Evolutionary conservation across 148 eudicot species (phyloP), one percentile per base, ranked within the genome.

Genomic region (Vaccinium darrowii): DNA sequence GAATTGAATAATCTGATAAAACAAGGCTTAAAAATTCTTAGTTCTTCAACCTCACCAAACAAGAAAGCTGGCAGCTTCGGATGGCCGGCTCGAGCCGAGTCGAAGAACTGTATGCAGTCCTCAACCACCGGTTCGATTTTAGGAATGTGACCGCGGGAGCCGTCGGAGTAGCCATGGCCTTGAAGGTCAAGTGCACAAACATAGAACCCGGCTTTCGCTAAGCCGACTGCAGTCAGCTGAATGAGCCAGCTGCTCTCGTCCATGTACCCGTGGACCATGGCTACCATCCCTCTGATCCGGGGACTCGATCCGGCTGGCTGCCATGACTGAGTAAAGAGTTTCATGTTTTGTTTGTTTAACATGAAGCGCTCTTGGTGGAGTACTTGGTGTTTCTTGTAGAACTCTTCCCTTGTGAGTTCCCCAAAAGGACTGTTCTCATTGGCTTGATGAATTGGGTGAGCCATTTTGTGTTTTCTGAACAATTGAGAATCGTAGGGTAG

Each of bases 201-300:
- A 15, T 83, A 82, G 82, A 89, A 89, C 0, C 91, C 91, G 2
- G 89, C 58, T 82, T 82, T 88, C 8, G 91, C 93, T 9, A 88
- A 71, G 67, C 87, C 90, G 0, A 89, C 89, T 0, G 93, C 89
- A 7, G 76, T 91, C 2, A 91, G 89, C 83, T 91, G 90, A 56
- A 75, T 73, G 19, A 91, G 84, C 93, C 93, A 91, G 78, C 93
- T 86, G 85, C 93, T 91, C 58, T 91, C 93, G 8, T 87, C 84
- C 4, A 83, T 78, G 86, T 89, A 91, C 57, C 93, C 93, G 39
- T 91, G 93, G 65, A 91, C 57, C 87, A 89, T 76, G 57, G 80
- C 89, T 10, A 91, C 84, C 7, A 91, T 27, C 76, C 91, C 93
- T 71, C 83, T 71, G 10, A 83, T 78, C 50, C 19, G 78, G 8